phyloP scores from a whole-genome alignment of 2,329 filamentous ascomycete species.

The Colletotrichum lini region DNA sequence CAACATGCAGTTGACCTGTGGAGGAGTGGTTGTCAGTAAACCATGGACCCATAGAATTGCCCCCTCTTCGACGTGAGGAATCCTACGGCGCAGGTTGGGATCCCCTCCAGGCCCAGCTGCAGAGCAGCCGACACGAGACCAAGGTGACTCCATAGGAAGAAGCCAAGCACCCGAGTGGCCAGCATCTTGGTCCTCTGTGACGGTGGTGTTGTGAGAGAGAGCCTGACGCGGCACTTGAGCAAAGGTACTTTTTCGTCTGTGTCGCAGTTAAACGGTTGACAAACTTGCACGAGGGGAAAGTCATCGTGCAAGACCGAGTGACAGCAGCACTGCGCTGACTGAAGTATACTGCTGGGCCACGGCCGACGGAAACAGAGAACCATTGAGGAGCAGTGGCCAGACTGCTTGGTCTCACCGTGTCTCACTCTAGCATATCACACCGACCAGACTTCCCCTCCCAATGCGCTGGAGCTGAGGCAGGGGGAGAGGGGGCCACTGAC shows the following conservation, averaged over 20 bases:
- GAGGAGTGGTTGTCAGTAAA: background rate
- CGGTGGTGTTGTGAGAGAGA: background rate
- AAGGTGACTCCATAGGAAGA: background rate
- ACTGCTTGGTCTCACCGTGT: background rate
- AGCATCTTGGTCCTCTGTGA: background rate
- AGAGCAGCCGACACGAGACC: background rate
- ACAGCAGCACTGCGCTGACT: background rate
- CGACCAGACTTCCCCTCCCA: background rate
- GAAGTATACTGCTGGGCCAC: background rate
- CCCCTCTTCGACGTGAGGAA: too few species aligned
- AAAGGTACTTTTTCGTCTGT: background rate
- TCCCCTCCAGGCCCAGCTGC: conserved; percentile 1
- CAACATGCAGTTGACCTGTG: conserved; percentile 26
- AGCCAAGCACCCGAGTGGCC: background rate
- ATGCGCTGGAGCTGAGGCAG: background rate
- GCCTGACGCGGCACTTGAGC: background rate
- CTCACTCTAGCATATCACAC: background rate
- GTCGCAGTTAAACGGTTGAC: background rate
- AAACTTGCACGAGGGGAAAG: too few species aligned
- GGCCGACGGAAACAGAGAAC: background rate
- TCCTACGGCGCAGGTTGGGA: conserved; percentile 18
- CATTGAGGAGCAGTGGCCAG: background rate
- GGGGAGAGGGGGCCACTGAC: background rate
- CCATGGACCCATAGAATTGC: background rate
- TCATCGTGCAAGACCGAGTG: background rate